phyloP scores from a whole-genome alignment of 1,284 basidiomycete genomes.

The Calocybe gambosa region DNA sequence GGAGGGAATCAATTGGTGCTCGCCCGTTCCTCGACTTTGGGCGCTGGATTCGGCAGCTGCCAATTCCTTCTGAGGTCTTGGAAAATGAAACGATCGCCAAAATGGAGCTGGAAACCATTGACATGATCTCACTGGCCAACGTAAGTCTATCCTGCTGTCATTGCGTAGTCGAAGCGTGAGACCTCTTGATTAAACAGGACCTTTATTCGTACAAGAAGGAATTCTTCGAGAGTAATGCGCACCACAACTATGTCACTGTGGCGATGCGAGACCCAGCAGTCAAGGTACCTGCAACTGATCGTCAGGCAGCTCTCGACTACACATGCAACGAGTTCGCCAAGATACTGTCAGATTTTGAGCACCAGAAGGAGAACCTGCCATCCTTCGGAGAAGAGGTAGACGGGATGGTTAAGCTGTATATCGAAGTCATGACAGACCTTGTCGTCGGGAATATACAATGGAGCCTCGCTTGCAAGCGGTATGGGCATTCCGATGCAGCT shows the following conservation, averaged over 20 bases:
- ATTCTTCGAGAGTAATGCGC: slow-evolving; percentile 7
- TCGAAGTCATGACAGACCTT: slow-evolving; percentile 6
- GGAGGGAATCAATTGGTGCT: slow-evolving; percentile 8
- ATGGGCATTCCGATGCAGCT: slow-evolving; percentile 5
- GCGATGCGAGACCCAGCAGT: slow-evolving; percentile 7
- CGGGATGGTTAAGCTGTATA: slow-evolving; percentile 1
- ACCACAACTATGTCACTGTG: slow-evolving; percentile 9
- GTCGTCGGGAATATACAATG: slow-evolving; percentile 12
- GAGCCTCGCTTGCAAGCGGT: slow-evolving; percentile 8
- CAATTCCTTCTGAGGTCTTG: slow-evolving; percentile 7
- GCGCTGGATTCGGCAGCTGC: slow-evolving; percentile 9
- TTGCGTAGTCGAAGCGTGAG: neutral
- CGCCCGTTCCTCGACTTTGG: slow-evolving; percentile 9
- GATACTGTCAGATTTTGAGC: slow-evolving; percentile 5
- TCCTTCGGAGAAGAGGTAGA: slow-evolving; percentile 7
- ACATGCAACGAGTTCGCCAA: slow-evolving; percentile 7
- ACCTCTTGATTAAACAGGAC: neutral
- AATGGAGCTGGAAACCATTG: slow-evolving; percentile 6
- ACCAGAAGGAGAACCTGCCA: neutral
- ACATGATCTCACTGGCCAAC: slow-evolving; percentile 6
- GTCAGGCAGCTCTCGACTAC: slow-evolving; percentile 7
- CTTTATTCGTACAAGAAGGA: slow-evolving; percentile 11
- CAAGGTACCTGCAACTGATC: neutral
- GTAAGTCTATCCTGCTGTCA: neutral
- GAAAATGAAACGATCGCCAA: slow-evolving; percentile 3